Percentiles rank a stretch among this genome's conserved stretches.
Conservation (phyloP, 495 filamentous ascomycete species). For the Aspergillus biplanus region DNA sequence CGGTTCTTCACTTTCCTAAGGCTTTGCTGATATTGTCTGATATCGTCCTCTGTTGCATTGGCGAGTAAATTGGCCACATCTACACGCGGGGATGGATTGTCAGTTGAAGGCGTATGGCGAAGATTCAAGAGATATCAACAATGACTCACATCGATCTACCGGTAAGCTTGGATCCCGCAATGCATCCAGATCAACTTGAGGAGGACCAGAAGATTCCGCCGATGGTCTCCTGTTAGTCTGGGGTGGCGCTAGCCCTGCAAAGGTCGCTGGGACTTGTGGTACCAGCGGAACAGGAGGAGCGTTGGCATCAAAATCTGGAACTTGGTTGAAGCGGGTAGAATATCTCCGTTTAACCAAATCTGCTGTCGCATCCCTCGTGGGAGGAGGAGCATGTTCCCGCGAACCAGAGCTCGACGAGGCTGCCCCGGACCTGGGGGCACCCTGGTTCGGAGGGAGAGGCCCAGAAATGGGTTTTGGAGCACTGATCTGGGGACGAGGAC, state of each 20-base stretch:
- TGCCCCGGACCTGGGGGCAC: slow-evolving; percentile 27
- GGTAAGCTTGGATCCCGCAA: slow-evolving; percentile 80
- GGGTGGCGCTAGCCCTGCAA: slow-evolving; percentile 48
- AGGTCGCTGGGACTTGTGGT: slow-evolving; percentile 56
- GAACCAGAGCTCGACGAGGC: slow-evolving; percentile 30
- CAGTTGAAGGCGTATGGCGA: not conserved
- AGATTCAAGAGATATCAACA: not conserved
- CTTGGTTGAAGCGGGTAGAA: slow-evolving; percentile 84
- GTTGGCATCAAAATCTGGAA: slow-evolving; percentile 68
- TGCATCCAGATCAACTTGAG: slow-evolving; percentile 68
- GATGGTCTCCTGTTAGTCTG: slow-evolving; percentile 52
- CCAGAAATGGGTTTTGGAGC: slow-evolving; percentile 80
- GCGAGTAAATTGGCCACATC: slow-evolving; percentile 81
- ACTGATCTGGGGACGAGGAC: slow-evolving; percentile 72
- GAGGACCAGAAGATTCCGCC: slow-evolving; percentile 43
- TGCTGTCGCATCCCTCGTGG: slow-evolving; percentile 63
- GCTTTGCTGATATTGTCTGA: slow-evolving; percentile 76
- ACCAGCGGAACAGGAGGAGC: slow-evolving; percentile 68
- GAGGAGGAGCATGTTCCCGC: slow-evolving; percentile 37
- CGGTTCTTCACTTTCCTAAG: slow-evolving; percentile 79
- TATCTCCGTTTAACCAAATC: slow-evolving; percentile 95
- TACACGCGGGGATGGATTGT: slow-evolving; percentile 23
- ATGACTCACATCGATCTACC: slow-evolving; percentile 58
- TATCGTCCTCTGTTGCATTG: slow-evolving; percentile 93
- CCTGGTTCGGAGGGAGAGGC: slow-evolving; percentile 52